Evolutionary conservation across 2,329 filamentous ascomycete species (phyloP).

Genomic region (Epichloe hybrida): DNA sequence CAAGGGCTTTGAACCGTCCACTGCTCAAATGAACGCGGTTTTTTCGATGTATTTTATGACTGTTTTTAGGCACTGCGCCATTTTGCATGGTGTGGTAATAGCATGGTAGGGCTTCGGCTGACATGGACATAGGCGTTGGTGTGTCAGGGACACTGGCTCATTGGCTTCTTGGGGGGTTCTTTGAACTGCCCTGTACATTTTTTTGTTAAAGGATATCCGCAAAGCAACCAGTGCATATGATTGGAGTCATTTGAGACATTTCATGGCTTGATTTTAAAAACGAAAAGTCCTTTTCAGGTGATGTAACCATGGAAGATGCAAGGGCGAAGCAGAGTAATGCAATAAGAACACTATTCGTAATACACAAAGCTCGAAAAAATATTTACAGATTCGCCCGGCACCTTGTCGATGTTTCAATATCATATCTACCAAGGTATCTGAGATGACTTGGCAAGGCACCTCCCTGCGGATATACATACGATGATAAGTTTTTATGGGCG

Average conservation of each 20-base stretch:
- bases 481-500: neutral
- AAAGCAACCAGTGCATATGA: constrained; percentile 8
- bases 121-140: constrained; percentile 13
- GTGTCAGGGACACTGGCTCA: constrained; percentile 6
- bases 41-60: constrained; percentile 6
- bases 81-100: constrained; percentile 8
- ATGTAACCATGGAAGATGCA: neutral
- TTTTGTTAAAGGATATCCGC: neutral
- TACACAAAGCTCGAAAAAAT: neutral
- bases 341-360: neutral
- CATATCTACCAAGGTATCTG: no score
- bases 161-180: constrained; percentile 1
- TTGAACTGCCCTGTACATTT: neutral
- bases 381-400: no score
- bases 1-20: neutral
- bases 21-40: neutral
- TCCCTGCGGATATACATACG: neutral
- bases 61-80: constrained; percentile 9
- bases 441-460: no score
- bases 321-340: neutral
- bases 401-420: no score
- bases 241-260: constrained; percentile 5
- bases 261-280: neutral
- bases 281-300: neutral
- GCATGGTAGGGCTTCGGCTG: constrained; percentile 14